phyloP scores from a whole-genome alignment of 495 filamentous ascomycete species.

The Hamigera avellanea region DNA sequence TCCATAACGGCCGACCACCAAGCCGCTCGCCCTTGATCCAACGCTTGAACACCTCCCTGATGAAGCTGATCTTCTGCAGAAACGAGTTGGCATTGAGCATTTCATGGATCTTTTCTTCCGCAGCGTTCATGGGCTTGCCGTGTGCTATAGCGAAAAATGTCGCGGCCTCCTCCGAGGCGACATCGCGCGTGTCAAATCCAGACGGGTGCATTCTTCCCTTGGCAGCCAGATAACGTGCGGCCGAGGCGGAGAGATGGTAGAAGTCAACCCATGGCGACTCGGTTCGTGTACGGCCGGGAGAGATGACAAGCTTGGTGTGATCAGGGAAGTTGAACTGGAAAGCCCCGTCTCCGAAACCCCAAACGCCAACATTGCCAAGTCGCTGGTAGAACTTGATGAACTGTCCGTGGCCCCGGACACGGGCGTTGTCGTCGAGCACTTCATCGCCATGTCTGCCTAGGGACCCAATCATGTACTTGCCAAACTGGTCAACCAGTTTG shows the following conservation, averaged over 20 bases:
- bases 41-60: slow-evolving; percentile 53
- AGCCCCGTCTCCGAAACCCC: slow-evolving; percentile 81
- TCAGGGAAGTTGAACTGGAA: slow-evolving; percentile 97
- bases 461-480: slow-evolving; percentile 78
- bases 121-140: slow-evolving; percentile 31
- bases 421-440: slow-evolving; percentile 14
- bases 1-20: slow-evolving; percentile 32
- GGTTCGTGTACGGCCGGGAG: slow-evolving; percentile 49
- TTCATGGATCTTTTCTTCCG: slow-evolving; percentile 45
- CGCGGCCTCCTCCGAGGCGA: slow-evolving; percentile 50
- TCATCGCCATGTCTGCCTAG: slow-evolving; percentile 39
- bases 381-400: slow-evolving; percentile 85
- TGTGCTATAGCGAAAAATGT: slow-evolving; percentile 51
- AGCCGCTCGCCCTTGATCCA: slow-evolving; percentile 66
- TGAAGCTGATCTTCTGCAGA: slow-evolving; percentile 65
- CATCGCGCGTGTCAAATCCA: slow-evolving; percentile 34
- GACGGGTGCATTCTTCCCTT: slow-evolving; percentile 48
- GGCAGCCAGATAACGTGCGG: slow-evolving; percentile 47
- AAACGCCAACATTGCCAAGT: slow-evolving; percentile 75
- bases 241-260: slow-evolving; percentile 64
- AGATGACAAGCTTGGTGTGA: slow-evolving; percentile 85
- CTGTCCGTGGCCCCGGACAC: slow-evolving; percentile 33
- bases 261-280: slow-evolving; percentile 62
- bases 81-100: slow-evolving; percentile 71
- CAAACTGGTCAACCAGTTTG: slow-evolving; percentile 82